These are phyloP conservation scores for Hypoxylon trugodes DNA, from an alignment of 495 filamentous ascomycete species.

Conservation along the genomic window DNA sequence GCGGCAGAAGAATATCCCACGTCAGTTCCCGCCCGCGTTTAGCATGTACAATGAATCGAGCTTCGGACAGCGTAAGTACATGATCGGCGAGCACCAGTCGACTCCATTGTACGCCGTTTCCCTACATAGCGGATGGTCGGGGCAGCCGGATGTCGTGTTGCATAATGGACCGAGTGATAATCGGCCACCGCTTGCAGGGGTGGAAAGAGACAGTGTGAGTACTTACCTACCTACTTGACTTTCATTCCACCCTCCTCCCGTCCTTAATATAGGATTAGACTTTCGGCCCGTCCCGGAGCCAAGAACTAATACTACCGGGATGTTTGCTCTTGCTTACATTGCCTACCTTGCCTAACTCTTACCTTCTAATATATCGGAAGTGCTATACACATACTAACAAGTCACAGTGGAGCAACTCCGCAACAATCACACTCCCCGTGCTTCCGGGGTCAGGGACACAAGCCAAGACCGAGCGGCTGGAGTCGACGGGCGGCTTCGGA, in stretches of 20 bases:
- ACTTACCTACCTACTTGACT: no score
- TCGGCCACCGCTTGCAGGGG: slow-evolving; percentile 28
- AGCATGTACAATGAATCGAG: slow-evolving; percentile 29
- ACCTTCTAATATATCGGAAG: no score
- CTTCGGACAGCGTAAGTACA: slow-evolving; percentile 11
- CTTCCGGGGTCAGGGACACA: neutral
- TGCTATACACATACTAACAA: neutral
- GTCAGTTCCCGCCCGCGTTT: slow-evolving; percentile 42
- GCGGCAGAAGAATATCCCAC: neutral
- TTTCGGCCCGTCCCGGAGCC: no score
- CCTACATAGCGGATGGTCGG: slow-evolving; percentile 10
- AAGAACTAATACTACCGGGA: no score
- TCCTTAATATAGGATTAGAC: no score
- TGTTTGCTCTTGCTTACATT: neutral
- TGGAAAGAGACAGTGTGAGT: no score
- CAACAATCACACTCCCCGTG: slow-evolving; percentile 23
- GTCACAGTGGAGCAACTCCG: neutral
- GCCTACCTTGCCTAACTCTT: neutral
- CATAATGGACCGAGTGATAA: slow-evolving; percentile 30
- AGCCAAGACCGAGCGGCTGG: slow-evolving; percentile 13
- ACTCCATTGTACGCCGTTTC: slow-evolving; percentile 40
- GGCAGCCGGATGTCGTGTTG: slow-evolving; percentile 31
- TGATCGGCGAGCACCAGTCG: slow-evolving; percentile 36
- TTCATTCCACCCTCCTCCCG: no score
- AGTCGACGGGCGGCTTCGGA: slow-evolving; percentile 5